Evolutionary conservation across 768 basidiomycete genomes (phyloP).

Genomic region (Mrakia gelida): DNA sequence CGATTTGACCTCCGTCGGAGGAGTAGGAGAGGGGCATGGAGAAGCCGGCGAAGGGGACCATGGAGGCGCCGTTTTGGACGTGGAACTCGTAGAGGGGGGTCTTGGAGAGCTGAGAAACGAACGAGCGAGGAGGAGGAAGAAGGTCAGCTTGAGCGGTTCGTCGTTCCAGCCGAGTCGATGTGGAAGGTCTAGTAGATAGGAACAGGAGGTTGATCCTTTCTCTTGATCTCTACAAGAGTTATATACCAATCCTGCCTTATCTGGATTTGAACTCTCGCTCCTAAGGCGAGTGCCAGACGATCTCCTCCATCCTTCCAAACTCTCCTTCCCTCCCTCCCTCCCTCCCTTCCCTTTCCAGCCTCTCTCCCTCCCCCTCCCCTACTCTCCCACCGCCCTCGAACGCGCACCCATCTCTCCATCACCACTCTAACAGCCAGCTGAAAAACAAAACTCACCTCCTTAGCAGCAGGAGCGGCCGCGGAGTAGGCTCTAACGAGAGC

Average conservation of each 20-base stretch:
- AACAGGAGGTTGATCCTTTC: too few species aligned
- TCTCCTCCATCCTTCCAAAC: neutral
- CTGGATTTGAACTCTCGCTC: too few species aligned
- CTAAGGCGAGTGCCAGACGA: too few species aligned
- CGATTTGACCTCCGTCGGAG: slow-evolving; percentile 3
- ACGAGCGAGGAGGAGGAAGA: too few species aligned
- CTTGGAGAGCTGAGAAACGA: slow-evolving; percentile 49
- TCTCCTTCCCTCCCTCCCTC: neutral
- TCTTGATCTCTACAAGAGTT: too few species aligned
- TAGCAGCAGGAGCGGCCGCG: too few species aligned
- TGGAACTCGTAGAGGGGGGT: slow-evolving; percentile 90
- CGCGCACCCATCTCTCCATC: neutral
- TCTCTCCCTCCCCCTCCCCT: neutral
- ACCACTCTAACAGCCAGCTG: neutral
- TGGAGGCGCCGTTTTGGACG: slow-evolving; percentile 68
- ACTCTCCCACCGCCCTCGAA: neutral
- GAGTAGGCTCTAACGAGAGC: too few species aligned
- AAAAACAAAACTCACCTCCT: neutral
- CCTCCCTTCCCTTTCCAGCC: neutral
- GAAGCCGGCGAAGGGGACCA: slow-evolving; percentile 95
- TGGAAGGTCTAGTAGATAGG: too few species aligned
- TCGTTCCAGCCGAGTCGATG: too few species aligned
- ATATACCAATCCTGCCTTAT: too few species aligned
- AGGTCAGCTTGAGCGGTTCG: too few species aligned
- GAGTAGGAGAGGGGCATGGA: slow-evolving; percentile 83